Percentiles rank a stretch among this genome's conserved stretches.
Evolutionary conservation across 495 filamentous ascomycete genomes (phyloP).

Genomic region (Tuber microsphaerosporum): DNA sequence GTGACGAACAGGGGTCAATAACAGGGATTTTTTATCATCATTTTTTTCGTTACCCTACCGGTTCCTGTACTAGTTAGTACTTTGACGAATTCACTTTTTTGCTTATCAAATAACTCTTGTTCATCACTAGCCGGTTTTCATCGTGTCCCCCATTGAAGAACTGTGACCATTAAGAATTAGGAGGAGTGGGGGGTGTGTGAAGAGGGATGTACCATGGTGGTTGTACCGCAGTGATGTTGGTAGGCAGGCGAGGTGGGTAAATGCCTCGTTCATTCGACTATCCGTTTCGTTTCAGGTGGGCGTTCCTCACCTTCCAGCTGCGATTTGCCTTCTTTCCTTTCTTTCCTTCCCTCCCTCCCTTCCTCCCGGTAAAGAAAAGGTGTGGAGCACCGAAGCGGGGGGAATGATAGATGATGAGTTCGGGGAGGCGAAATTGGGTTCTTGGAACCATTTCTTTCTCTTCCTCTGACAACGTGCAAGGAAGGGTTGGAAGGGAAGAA

Average conservation of each 20-base stretch:
- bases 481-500: neutral
- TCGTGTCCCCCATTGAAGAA: neutral
- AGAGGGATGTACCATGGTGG: neutral
- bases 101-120: neutral
- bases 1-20: neutral
- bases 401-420: conserved; percentile 1
- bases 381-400: neutral
- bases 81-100: neutral
- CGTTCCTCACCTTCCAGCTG: neutral
- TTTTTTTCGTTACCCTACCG: neutral
- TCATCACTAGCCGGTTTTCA: neutral
- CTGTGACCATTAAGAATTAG: neutral
- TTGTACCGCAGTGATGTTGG: neutral
- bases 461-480: neutral
- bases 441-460: neutral
- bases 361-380: neutral
- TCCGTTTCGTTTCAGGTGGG: neutral
- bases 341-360: neutral
- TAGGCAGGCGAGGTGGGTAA: neutral
- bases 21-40: neutral
- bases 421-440: neutral
- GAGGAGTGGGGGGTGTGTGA: neutral
- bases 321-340: neutral
- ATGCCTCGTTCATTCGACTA: neutral
- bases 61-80: no score